These are phyloP conservation scores for Colletotrichum sp. DNA, from an alignment of 2,329 filamentous ascomycete genomes.

Conservation along the genomic window DNA sequence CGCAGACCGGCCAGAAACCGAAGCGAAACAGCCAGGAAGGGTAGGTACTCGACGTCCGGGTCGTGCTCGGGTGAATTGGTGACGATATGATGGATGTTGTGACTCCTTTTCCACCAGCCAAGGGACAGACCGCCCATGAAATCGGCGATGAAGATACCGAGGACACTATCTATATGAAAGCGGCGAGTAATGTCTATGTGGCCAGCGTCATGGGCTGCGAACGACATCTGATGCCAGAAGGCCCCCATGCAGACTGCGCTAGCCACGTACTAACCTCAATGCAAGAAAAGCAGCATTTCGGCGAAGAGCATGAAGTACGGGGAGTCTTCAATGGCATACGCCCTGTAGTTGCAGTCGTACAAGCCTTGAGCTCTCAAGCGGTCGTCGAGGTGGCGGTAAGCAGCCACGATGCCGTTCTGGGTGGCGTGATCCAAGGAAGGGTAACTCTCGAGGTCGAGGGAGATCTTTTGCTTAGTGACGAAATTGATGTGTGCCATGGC, in stretches of 20 bases:
- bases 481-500: slow-evolving; percentile 68
- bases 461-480: slow-evolving; percentile 75
- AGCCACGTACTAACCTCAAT: slow-evolving; percentile 67
- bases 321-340: slow-evolving; percentile 75
- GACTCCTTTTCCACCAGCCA: slow-evolving; percentile 96
- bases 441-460: slow-evolving; percentile 79
- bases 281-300: slow-evolving; percentile 66
- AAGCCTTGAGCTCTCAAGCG: slow-evolving; percentile 76
- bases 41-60: slow-evolving; percentile 91
- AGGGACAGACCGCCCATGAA: slow-evolving; percentile 88
- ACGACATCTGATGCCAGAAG: slow-evolving; percentile 95
- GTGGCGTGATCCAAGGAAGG: slow-evolving; percentile 75
- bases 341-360: slow-evolving; percentile 82
- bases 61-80: slow-evolving; percentile 98
- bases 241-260: slow-evolving; percentile 79
- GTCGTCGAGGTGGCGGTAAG: slow-evolving; percentile 80
- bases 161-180: slow-evolving; percentile 80
- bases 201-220: slow-evolving; percentile 91
- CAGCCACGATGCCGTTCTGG: slow-evolving; percentile 76
- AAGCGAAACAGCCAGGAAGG: slow-evolving; percentile 86
- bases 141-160: slow-evolving; percentile 90
- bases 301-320: slow-evolving; percentile 75
- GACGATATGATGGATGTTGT: slow-evolving; percentile 96
- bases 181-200: slow-evolving; percentile 97
- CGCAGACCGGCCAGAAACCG: slow-evolving; percentile 75